Evolutionary conservation across 192 early-diverging fungal genomes (phyloP).

Genomic region (Backusella circina): DNA sequence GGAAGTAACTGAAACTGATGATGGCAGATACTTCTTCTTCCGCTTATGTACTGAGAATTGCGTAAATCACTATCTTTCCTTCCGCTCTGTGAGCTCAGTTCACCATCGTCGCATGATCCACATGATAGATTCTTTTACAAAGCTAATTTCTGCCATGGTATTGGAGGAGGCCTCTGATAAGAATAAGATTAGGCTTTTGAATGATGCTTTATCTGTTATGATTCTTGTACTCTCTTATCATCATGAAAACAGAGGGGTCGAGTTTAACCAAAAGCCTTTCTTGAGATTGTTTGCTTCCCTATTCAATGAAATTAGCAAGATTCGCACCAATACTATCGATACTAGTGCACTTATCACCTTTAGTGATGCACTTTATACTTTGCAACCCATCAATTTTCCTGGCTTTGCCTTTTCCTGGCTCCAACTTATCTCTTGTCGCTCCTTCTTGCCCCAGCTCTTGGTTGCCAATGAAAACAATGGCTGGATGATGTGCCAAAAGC

Average conservation of each 20-base stretch:
- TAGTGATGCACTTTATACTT: slow-evolving; percentile 74
- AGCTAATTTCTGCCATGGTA: slow-evolving; percentile 75
- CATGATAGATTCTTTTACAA: slow-evolving; percentile 88
- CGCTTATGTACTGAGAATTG: slow-evolving; percentile 82
- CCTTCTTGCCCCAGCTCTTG: slow-evolving; percentile 86
- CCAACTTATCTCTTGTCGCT: slow-evolving; percentile 87
- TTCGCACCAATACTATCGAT: slow-evolving; percentile 1
- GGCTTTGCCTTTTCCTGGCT: slow-evolving; percentile 96
- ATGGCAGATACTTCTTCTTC: slow-evolving; percentile 87
- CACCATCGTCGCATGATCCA: slow-evolving; percentile 56
- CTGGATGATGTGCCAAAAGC: slow-evolving; percentile 82
- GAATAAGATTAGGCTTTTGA: slow-evolving; percentile 64
- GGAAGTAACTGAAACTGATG: slow-evolving; percentile 59
- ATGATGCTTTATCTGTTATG: slow-evolving; percentile 83
- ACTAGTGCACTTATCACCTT: slow-evolving; percentile 14
- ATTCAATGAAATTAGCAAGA: slow-evolving; percentile 65
- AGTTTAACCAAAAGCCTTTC: slow-evolving; percentile 90
- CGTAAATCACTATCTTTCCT: slow-evolving; percentile 68
- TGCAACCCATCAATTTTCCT: slow-evolving; percentile 85
- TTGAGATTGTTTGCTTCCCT: slow-evolving; percentile 85
- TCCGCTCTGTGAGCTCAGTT: slow-evolving; percentile 37
- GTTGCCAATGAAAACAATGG: slow-evolving; percentile 67
- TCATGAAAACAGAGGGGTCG: slow-evolving; percentile 69
- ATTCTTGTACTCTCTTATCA: slow-evolving; percentile 78
- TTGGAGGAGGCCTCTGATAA: slow-evolving; percentile 46